Evolutionary conservation across 495 filamentous ascomycete species (phyloP).

Genomic region (Cercophora sp.): DNA sequence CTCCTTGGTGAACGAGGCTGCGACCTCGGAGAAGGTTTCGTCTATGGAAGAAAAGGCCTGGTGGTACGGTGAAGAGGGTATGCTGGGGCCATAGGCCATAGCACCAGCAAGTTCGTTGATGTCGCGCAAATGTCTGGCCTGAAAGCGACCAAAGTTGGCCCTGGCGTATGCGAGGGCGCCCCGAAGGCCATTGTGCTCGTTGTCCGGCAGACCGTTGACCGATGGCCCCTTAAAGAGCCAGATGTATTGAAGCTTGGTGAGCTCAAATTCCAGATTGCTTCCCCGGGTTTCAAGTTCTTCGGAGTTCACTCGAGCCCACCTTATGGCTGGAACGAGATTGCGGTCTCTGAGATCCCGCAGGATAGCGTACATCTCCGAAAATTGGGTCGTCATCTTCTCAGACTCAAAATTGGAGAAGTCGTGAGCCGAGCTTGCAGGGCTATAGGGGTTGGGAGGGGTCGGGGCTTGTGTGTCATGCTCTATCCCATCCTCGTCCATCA

Average conservation of each 20-base stretch:
- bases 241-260: constrained; percentile 80
- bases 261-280: constrained; percentile 91
- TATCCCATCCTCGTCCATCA: constrained; percentile 27
- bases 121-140: constrained; percentile 65
- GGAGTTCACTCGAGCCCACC: constrained; percentile 74
- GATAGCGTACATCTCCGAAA: constrained; percentile 86
- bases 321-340: constrained; percentile 77
- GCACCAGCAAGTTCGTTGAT: constrained; percentile 72
- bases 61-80: constrained; percentile 69
- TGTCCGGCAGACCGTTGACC: constrained; percentile 44
- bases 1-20: constrained; percentile 80
- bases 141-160: constrained; percentile 52
- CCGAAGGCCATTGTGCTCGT: constrained; percentile 31
- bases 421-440: constrained; percentile 22
- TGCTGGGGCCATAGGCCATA: constrained; percentile 69
- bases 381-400: constrained; percentile 67
- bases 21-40: constrained; percentile 73
- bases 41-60: constrained; percentile 68
- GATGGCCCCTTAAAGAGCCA: constrained; percentile 63
- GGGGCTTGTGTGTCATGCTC: constrained; percentile 1
- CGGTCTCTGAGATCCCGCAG: constrained; percentile 67
- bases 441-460: not conserved
- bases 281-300: constrained; percentile 71
- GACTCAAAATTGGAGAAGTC: constrained; percentile 59
- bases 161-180: constrained; percentile 72